Percentiles rank a stretch among this genome's conserved stretches.
Evolutionary conservation across 2,329 filamentous ascomycete species (phyloP).

Genomic region (Lachnellula suecica): DNA sequence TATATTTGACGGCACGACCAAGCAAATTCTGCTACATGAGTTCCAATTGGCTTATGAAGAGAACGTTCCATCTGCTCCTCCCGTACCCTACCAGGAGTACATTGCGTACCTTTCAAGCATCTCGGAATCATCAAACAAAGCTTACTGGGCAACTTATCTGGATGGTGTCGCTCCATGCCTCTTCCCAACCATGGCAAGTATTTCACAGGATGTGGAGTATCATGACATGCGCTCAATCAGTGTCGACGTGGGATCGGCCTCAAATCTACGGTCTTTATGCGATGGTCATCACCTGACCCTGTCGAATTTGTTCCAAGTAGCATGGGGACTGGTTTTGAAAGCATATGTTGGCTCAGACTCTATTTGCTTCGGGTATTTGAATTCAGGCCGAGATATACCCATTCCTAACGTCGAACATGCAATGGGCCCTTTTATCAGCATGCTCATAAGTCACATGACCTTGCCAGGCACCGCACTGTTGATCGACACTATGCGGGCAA

Average conservation of each 20-base stretch:
- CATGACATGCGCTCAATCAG: background rate
- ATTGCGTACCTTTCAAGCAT: constrained; percentile 31
- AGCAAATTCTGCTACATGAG: constrained; percentile 44
- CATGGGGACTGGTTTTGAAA: constrained; percentile 52
- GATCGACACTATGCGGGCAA: constrained; percentile 16
- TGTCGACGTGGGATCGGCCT: background rate
- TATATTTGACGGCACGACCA: constrained; percentile 47
- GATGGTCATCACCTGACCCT: constrained; percentile 18
- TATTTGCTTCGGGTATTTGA: constrained; percentile 54
- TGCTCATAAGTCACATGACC: constrained; percentile 2
- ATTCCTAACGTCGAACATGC: constrained; percentile 35
- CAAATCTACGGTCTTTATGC: constrained; percentile 5
- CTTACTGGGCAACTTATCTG: constrained; percentile 22
- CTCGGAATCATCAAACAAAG: constrained; percentile 8
- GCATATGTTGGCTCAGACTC: constrained; percentile 46
- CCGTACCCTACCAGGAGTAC: constrained; percentile 37
- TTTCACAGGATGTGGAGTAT: background rate
- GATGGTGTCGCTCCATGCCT: constrained; percentile 1
- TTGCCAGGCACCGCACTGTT: background rate
- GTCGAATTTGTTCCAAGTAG: constrained; percentile 49
- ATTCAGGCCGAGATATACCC: constrained; percentile 52
- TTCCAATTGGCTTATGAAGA: constrained; percentile 38
- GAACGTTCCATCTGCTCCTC: constrained; percentile 13
- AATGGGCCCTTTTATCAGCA: constrained; percentile 2
- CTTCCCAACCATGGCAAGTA: background rate